These are phyloP conservation scores for Ceriops tagal DNA, from an alignment of 345 rosid species.

Conservation along the genomic window DNA sequence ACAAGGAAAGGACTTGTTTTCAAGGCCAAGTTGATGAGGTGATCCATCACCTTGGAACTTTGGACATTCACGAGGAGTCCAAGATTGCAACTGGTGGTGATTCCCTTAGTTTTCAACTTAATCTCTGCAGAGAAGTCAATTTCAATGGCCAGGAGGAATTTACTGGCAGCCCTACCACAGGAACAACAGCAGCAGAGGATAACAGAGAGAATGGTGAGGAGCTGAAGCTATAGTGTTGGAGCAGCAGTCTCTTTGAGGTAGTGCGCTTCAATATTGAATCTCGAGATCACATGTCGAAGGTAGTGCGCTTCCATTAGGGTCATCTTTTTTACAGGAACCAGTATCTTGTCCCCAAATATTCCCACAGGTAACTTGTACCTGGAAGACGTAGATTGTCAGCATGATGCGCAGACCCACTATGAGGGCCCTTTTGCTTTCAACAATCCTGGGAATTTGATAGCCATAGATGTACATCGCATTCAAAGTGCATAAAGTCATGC, in stretches of 20 bases:
- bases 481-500: background rate
- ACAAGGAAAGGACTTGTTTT: constrained; percentile 19
- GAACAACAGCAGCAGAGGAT: background rate
- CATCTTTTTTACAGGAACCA: background rate
- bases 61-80: constrained; percentile 15
- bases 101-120: background rate
- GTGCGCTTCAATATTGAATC: background rate
- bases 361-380: constrained; percentile 2
- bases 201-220: background rate
- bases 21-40: constrained; percentile 25
- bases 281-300: background rate
- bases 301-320: background rate
- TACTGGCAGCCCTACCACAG: background rate
- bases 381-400: background rate
- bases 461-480: background rate
- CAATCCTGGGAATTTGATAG: background rate
- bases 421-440: background rate
- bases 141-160: constrained; percentile 9
- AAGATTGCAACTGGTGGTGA: constrained; percentile 11
- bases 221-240: background rate
- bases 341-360: background rate
- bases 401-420: no score
- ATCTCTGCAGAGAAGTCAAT: constrained; percentile 4
- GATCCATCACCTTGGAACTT: constrained; percentile 15
- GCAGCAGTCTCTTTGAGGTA: constrained; percentile 13